Conservation (phyloP, 169 alveolate genomes). For the Hepatocystis sp. region DNA sequence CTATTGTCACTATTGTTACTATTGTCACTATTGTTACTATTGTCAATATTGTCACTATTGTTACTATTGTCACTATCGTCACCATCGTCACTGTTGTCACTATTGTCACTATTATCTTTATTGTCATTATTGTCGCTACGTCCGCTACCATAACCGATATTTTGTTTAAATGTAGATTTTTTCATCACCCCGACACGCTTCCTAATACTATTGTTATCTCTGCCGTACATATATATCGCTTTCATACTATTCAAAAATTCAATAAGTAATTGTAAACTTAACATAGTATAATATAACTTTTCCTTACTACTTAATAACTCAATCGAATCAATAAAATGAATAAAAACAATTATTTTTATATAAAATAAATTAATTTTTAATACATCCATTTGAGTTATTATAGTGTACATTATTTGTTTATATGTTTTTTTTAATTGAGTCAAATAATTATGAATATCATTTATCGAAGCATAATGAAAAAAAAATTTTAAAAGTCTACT, state of each 20-base stretch:
- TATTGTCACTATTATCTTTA: background rate
- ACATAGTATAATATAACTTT: conserved; percentile 13
- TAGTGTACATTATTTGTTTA: conserved; percentile 4
- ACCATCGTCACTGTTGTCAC: too few relatives aligned
- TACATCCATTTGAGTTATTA: conserved; percentile 19
- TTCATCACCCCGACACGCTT: too few relatives aligned
- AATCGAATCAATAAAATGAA: conserved; percentile 29
- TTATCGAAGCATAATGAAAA: conserved; percentile 32
- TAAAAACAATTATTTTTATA: conserved; percentile 52
- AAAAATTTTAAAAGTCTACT: conserved; percentile 25
- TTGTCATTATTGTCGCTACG: background rate
- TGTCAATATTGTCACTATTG: too few relatives aligned
- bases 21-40: too few relatives aligned
- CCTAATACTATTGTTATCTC: too few relatives aligned
- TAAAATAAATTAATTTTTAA: conserved; percentile 39
- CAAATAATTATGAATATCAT: conserved; percentile 45
- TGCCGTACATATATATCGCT: conserved; percentile 8
- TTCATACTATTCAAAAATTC: conserved; percentile 31
- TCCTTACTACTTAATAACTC: conserved; percentile 10
- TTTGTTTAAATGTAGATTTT: too few relatives aligned
- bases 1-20: background rate
- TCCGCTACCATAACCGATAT: background rate
- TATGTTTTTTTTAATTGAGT: conserved; percentile 21
- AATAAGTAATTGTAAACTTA: conserved; percentile 26
- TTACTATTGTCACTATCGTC: background rate